Base-by-base conservation (phyloP, 495 filamentous ascomycete species). In the Aspergillus leporis region DNA sequence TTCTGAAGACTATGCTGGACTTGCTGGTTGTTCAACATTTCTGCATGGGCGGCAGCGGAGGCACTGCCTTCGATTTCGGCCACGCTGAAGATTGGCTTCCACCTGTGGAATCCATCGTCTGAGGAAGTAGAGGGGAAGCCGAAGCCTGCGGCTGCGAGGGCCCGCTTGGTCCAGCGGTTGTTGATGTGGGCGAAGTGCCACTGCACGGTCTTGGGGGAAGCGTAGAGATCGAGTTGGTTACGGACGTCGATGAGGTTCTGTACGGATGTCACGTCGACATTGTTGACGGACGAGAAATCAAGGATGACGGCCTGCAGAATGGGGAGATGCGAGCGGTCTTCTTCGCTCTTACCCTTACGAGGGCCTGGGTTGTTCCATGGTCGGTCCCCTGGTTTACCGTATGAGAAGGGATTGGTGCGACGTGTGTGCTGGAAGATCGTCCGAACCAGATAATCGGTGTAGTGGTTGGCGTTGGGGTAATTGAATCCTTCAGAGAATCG, bases 91-190 rank as follows among this genome's bases (percentile, higher is more conserved):
- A 98, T 91, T n/a, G 91, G 91, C 71, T 92, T 92, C 93, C 93
- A 98, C 21, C 90, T 84, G 56, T 85, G 78, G 64, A 86, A 78
- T 1, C 78, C 76, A 1, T 80, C 78, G 12, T 72, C 74, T 6
- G 78, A 70, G 18, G 79, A 74, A 19, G 92, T 88, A 9, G 86
- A 83, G 3, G 93, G 92, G 74, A 87, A 96, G 1, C 94, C 94
- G 73, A 98, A 98, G 34, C 95, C 94, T 13, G 90, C 95, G 18
- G 89, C 83, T n/a, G 87, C 88, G 21, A 98, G 87, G 14, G 90
- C 94, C 16, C 94, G 90, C 77, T 98, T 98, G 32, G 94, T 94
- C 94, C 94, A 98, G 58, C 93, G 87, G 79, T 96, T 98, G 78
- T 87, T 93, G 80, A 98, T 90, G 74, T 88, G 88, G 13, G 92